Evolutionary conservation across 1,284 basidiomycete genomes (phyloP).

Genomic region (Cystobasidium sp.): DNA sequence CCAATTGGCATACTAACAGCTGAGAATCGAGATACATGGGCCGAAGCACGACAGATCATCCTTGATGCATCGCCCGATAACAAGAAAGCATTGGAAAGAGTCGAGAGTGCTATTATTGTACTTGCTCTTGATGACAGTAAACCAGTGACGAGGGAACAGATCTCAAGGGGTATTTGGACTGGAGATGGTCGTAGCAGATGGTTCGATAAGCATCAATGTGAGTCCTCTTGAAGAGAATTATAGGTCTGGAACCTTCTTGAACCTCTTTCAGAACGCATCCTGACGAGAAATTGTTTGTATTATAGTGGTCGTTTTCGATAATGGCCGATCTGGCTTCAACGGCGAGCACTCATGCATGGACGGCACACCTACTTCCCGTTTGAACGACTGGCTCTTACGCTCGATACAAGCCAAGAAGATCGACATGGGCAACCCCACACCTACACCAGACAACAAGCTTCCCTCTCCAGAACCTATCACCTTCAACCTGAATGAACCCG

Average conservation of each 20-base stretch:
- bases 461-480: conserved; percentile 69
- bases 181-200: conserved; percentile 91
- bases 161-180: conserved; percentile 85
- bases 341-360: conserved; percentile 85
- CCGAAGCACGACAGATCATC: conserved; percentile 71
- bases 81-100: conserved; percentile 70
- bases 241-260: too few species aligned
- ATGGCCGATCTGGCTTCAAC: conserved; percentile 88
- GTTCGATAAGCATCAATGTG: conserved; percentile 96
- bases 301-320: conserved; percentile 90
- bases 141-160: conserved; percentile 79
- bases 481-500: conserved; percentile 70
- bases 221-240: too few species aligned
- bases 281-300: too few species aligned
- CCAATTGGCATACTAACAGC: conserved; percentile 80
- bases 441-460: conserved; percentile 61
- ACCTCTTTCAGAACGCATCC: too few species aligned
- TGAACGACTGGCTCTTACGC: conserved; percentile 92
- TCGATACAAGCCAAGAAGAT: conserved; percentile 77
- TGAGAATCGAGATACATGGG: conserved; percentile 90
- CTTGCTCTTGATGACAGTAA: conserved; percentile 81
- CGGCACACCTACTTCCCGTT: conserved; percentile 88
- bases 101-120: conserved; percentile 88
- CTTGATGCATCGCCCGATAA: conserved; percentile 71
- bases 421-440: conserved; percentile 64